Conservation (phyloP, 208 protist genomes). For the Strigomonas galati region DNA sequence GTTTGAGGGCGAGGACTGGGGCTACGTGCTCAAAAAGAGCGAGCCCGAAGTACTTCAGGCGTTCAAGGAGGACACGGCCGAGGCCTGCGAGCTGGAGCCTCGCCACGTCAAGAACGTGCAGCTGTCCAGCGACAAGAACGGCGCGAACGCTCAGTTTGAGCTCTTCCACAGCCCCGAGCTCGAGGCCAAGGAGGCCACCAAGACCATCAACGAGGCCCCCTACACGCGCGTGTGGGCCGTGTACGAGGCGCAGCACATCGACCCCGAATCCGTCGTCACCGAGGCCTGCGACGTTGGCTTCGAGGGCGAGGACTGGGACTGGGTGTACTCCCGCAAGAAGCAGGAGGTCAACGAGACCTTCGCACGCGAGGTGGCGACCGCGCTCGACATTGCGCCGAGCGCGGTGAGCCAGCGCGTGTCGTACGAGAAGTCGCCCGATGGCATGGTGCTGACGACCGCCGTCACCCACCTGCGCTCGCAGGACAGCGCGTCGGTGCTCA, state of each 20-base stretch:
- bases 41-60: slow-evolving; percentile 22
- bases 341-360: slow-evolving; percentile 20
- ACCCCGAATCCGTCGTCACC: slow-evolving; percentile 20
- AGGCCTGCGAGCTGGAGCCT: slow-evolving; percentile 18
- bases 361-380: slow-evolving; percentile 20
- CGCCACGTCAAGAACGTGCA: slow-evolving; percentile 30
- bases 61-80: slow-evolving; percentile 28
- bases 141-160: slow-evolving; percentile 22
- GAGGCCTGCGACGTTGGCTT: slow-evolving; percentile 40
- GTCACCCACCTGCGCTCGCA: slow-evolving; percentile 18
- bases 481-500: slow-evolving; percentile 21
- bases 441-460: slow-evolving; percentile 17
- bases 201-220: slow-evolving; percentile 30
- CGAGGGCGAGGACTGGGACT: slow-evolving; percentile 40
- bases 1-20: slow-evolving; percentile 59
- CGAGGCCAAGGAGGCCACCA: slow-evolving; percentile 9
- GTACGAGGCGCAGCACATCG: slow-evolving; percentile 22
- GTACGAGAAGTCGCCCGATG: slow-evolving; percentile 21
- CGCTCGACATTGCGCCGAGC: slow-evolving; percentile 19
- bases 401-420: slow-evolving; percentile 17
- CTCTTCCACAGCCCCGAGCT: slow-evolving; percentile 26
- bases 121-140: slow-evolving; percentile 17
- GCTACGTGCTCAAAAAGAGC: slow-evolving; percentile 30
- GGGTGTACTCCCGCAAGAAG: slow-evolving; percentile 21
- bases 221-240: slow-evolving; percentile 24